Evolutionary conservation across 1,284 basidiomycete species (phyloP).

Genomic region (Wallemia hederae): DNA sequence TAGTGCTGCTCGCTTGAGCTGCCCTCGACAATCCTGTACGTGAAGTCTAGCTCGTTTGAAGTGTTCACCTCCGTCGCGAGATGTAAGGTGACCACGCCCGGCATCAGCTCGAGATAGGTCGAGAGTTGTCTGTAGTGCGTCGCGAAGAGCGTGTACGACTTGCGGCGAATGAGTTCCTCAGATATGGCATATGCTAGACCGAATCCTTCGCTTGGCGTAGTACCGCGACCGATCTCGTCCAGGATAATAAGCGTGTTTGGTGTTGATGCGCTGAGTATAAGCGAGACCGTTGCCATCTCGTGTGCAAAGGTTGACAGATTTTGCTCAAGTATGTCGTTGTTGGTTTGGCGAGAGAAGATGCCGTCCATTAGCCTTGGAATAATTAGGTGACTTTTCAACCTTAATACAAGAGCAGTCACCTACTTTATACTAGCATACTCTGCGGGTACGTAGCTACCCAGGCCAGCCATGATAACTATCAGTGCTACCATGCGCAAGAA

Average conservation of each 20-base stretch:
- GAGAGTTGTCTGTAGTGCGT: neutral
- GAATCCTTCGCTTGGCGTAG: slow-evolving; percentile 53
- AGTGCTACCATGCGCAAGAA: neutral
- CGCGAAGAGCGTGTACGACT: slow-evolving; percentile 9
- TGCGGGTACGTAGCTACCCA: slow-evolving; percentile 32
- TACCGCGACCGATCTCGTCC: slow-evolving; percentile 73
- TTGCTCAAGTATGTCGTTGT: slow-evolving; percentile 67
- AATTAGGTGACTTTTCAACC: neutral
- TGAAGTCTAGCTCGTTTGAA: neutral
- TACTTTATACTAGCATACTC: slow-evolving; percentile 60
- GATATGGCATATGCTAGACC: slow-evolving; percentile 79
- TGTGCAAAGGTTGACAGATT: slow-evolving; percentile 70
- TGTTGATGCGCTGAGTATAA: slow-evolving; percentile 44
- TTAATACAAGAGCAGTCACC: slow-evolving; percentile 6
- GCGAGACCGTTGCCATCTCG: slow-evolving; percentile 65
- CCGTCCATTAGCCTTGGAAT: slow-evolving; percentile 38
- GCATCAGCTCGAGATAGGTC: neutral
- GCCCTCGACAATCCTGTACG: neutral
- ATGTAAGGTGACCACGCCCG: neutral
- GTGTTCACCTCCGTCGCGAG: neutral
- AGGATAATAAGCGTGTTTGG: slow-evolving; percentile 43
- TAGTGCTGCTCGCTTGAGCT: neutral
- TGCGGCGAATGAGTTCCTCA: slow-evolving; percentile 44
- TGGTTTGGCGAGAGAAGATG: slow-evolving; percentile 58
- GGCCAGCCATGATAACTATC: slow-evolving; percentile 1